Evolutionary conservation across 2,329 filamentous ascomycete species (phyloP).

Genomic region (Sporothrix curviconia): DNA sequence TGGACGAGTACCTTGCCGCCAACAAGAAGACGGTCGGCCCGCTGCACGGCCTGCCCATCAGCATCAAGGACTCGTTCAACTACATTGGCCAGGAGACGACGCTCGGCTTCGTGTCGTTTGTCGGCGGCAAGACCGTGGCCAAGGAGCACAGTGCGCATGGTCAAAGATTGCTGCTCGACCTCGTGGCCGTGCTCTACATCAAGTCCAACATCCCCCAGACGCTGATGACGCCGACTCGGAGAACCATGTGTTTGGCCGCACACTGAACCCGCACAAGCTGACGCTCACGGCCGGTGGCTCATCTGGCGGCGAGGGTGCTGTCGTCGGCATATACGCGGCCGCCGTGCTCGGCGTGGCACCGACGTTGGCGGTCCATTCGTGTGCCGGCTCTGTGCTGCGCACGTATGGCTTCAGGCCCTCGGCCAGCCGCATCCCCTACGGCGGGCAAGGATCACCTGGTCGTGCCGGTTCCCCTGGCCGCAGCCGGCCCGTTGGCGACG

Average conservation of each 20-base stretch:
- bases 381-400: constrained; percentile 27
- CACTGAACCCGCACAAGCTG: constrained; percentile 30
- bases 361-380: constrained; percentile 26
- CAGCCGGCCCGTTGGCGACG: constrained; percentile 20
- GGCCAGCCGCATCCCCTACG: background rate
- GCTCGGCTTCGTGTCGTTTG: background rate
- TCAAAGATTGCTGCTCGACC: constrained; percentile 21
- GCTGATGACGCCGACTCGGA: constrained; percentile 25
- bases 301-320: constrained; percentile 32
- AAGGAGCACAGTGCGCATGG: constrained; percentile 19
- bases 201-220: constrained; percentile 24
- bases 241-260: constrained; percentile 29
- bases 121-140: background rate
- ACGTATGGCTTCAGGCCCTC: constrained; percentile 26
- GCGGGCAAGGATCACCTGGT: background rate
- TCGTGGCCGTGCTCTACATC: constrained; percentile 24
- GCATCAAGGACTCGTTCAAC: constrained; percentile 12
- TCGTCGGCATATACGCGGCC: constrained; percentile 29
- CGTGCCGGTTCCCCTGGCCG: background rate
- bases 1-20: constrained; percentile 28
- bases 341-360: constrained; percentile 29
- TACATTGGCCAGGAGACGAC: constrained; percentile 4
- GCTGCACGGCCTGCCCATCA: constrained; percentile 38
- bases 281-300: constrained; percentile 30
- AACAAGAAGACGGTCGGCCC: constrained; percentile 29